Conservation (phyloP, 106 monocot species). For the Platanthera zijinensis region DNA sequence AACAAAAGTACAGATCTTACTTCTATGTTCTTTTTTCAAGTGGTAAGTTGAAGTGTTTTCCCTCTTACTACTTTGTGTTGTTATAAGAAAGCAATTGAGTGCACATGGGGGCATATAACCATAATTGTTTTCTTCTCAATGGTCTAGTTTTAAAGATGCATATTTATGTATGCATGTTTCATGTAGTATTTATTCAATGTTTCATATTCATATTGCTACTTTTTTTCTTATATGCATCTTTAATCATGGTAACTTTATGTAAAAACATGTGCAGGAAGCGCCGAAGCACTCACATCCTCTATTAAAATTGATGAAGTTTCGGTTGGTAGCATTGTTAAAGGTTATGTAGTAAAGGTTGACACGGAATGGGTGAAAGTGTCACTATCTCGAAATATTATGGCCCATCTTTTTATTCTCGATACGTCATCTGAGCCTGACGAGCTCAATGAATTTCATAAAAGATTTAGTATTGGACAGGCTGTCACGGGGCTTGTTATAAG, state of each 20-base stretch:
- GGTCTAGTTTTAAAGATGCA: neutral
- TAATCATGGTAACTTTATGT: neutral
- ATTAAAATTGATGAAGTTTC: slow-evolving; percentile 22
- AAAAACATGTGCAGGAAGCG: slow-evolving; percentile 4
- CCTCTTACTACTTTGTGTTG: too few species aligned
- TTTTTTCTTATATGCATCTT: neutral
- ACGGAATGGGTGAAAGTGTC: slow-evolving; percentile 68
- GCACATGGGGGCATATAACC: too few species aligned
- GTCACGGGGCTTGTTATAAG: slow-evolving; percentile 48
- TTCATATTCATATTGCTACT: neutral
- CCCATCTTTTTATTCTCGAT: slow-evolving; percentile 66
- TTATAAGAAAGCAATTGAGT: too few species aligned
- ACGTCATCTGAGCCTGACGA: slow-evolving; percentile 76
- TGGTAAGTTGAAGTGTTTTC: too few species aligned
- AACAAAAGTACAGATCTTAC: too few species aligned
- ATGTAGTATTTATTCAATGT: neutral
- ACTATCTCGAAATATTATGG: slow-evolving; percentile 38
- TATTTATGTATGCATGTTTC: neutral
- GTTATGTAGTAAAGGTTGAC: slow-evolving; percentile 71
- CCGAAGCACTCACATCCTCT: neutral
- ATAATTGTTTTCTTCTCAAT: neutral
- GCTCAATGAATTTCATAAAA: slow-evolving; percentile 62
- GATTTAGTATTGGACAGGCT: slow-evolving; percentile 48
- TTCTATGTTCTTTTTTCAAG: too few species aligned
- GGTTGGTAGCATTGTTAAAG: slow-evolving; percentile 41